Conservation (phyloP, 768 basidiomycete species). For the Inosperma sp. region DNA sequence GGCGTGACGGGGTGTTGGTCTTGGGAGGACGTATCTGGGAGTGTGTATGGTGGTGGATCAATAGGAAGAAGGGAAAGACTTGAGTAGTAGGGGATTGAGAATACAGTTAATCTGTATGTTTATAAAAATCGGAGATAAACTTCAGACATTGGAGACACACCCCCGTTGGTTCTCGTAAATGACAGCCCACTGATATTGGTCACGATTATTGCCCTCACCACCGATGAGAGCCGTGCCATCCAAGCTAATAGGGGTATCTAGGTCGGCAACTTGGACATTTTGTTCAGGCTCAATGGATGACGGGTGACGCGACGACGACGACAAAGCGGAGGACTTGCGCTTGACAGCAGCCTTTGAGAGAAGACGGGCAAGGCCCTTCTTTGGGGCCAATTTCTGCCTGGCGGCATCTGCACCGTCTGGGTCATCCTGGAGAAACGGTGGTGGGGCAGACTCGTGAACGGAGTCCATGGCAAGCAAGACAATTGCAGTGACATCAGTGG, state of each 20-base stretch:
- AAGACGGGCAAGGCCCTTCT: conserved; percentile 32
- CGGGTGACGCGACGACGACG: too few species aligned
- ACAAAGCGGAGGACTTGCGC: too few species aligned
- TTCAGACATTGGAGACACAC: conserved; percentile 34
- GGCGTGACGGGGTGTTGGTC: conserved; percentile 55
- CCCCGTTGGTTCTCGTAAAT: conserved; percentile 83
- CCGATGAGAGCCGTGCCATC: conserved; percentile 23
- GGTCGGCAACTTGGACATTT: not conserved
- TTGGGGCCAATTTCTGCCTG: conserved; percentile 40
- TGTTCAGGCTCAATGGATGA: not conserved
- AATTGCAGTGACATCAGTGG: too few species aligned
- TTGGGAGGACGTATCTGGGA: conserved; percentile 42
- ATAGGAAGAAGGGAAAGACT: conserved; percentile 59
- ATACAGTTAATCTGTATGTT: conserved; percentile 49
- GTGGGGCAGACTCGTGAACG: conserved; percentile 31
- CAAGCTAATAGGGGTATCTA: conserved; percentile 29
- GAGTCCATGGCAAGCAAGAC: conserved; percentile 9
- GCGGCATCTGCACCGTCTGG: conserved; percentile 42
- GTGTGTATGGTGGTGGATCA: conserved; percentile 72
- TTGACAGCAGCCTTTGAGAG: conserved; percentile 30
- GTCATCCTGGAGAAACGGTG: conserved; percentile 37
- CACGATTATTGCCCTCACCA: conserved; percentile 31
- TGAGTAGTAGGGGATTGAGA: conserved; percentile 73
- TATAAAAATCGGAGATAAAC: conserved; percentile 6
- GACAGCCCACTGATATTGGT: conserved; percentile 71